These are phyloP conservation scores for Tylopilus rubrobrunneus DNA, from an alignment of 768 basidiomycete genomes.

Conservation along the genomic window DNA sequence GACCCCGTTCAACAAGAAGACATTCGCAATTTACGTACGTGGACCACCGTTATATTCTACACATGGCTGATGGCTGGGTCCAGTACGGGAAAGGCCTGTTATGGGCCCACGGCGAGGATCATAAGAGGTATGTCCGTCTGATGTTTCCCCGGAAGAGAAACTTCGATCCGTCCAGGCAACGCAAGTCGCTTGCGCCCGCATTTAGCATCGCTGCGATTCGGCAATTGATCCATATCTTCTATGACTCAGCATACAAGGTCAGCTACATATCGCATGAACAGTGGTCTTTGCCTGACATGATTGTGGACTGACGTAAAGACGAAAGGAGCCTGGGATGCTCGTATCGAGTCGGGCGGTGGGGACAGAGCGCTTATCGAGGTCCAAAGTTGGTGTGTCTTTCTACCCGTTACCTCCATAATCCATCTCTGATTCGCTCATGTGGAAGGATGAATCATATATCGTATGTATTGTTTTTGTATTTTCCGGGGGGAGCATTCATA, in stretches of 20 bases:
- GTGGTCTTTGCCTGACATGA: neutral
- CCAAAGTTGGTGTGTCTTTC: slow-evolving; percentile 26
- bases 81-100: slow-evolving; percentile 29
- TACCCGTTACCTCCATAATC: neutral
- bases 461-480: slow-evolving; percentile 11
- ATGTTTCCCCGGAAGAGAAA: neutral
- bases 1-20: slow-evolving; percentile 30
- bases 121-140: slow-evolving; percentile 34
- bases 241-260: slow-evolving; percentile 32
- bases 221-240: slow-evolving; percentile 35
- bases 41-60: too few relatives aligned
- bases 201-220: slow-evolving; percentile 39
- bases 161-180: slow-evolving; percentile 23
- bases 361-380: slow-evolving; percentile 32
- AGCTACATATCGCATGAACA: neutral
- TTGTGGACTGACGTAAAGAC: slow-evolving; percentile 14
- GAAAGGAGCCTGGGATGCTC: slow-evolving; percentile 30
- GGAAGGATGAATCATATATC: slow-evolving; percentile 35
- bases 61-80: neutral
- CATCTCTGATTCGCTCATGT: neutral
- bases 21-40: slow-evolving; percentile 27
- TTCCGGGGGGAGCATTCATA: neutral
- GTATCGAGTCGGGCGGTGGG: slow-evolving; percentile 14
- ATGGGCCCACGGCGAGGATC: slow-evolving; percentile 38
- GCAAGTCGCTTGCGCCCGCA: slow-evolving; percentile 36